A percentile compares a stretch with the other conserved stretches of the same genome.
Evolutionary conservation across 345 rosid genomes (phyloP).

Genomic region (Camelina laxa): DNA sequence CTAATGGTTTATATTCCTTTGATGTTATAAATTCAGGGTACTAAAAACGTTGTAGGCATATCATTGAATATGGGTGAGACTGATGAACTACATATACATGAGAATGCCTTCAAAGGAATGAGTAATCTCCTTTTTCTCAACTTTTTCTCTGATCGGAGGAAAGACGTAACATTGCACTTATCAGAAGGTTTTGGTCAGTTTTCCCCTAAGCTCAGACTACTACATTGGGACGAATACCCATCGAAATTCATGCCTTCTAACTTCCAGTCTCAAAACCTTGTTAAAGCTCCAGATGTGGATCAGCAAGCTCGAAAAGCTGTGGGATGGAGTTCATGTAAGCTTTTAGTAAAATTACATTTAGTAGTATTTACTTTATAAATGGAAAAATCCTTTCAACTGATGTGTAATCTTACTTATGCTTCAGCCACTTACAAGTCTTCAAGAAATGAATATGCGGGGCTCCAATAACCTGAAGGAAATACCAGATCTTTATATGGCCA

Average conservation of each 20-base stretch:
- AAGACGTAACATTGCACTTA: too few species aligned
- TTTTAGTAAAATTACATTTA: too few species aligned
- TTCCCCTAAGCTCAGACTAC: neutral
- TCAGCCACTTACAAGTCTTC: neutral
- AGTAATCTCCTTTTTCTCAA: neutral
- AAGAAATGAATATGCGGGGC: too few species aligned
- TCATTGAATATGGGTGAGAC: neutral
- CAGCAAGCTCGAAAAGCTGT: slow-evolving; percentile 20
- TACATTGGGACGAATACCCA: neutral
- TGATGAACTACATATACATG: neutral
- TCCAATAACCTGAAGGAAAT: neutral
- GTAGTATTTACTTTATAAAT: too few species aligned
- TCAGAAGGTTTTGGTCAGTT: too few species aligned
- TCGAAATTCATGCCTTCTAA: slow-evolving; percentile 17
- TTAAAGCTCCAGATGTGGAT: slow-evolving; percentile 1
- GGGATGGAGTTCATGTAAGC: slow-evolving; percentile 13
- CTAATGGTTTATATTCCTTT: too few species aligned
- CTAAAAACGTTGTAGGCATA: neutral
- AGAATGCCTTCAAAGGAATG: neutral
- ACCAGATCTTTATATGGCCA: neutral
- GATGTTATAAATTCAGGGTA: neutral
- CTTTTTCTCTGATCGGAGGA: too few species aligned
- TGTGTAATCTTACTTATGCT: neutral
- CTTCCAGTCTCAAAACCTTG: neutral
- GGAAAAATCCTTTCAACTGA: too few species aligned